A percentile compares a stretch with the other conserved stretches of the same genome.
phyloP scores from a whole-genome alignment of 1,284 basidiomycete genomes.

The Malassezia furfur region DNA sequence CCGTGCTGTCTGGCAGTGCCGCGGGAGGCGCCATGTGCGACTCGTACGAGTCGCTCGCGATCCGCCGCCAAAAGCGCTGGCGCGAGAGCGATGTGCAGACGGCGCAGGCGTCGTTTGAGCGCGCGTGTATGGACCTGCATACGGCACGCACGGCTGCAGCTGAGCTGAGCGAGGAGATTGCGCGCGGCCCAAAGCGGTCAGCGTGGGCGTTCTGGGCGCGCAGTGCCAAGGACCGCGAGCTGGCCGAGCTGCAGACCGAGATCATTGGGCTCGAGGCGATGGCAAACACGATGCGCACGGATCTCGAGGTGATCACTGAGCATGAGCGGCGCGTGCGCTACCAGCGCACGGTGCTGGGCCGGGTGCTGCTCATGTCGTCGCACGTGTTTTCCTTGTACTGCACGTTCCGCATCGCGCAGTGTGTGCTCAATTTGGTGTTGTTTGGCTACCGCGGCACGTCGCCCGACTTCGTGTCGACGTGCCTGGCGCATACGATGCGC shows the following conservation, averaged over 20 bases:
- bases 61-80: constrained; percentile 20
- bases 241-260: constrained; percentile 46
- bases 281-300: constrained; percentile 48
- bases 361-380: constrained; percentile 39
- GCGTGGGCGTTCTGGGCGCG: constrained; percentile 15
- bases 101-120: constrained; percentile 23
- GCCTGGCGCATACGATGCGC: constrained; percentile 40
- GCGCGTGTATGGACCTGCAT: constrained; percentile 27
- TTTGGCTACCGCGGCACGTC: constrained; percentile 32
- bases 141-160: constrained; percentile 19
- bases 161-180: constrained; percentile 5
- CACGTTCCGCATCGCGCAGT: constrained; percentile 28
- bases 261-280: constrained; percentile 48
- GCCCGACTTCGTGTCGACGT: constrained; percentile 44
- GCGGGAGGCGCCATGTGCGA: constrained; percentile 50
- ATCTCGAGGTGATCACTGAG: constrained; percentile 41
- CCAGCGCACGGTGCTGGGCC: constrained; percentile 42
- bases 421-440: constrained; percentile 24
- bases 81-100: constrained; percentile 18
- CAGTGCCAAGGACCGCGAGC: constrained; percentile 28
- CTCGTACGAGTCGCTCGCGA: constrained; percentile 43
- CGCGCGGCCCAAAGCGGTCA: not conserved
- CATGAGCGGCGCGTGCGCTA: constrained; percentile 44
- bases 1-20: constrained; percentile 48
- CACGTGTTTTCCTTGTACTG: constrained; percentile 50